Percentiles rank a stretch among this genome's conserved stretches.
phyloP scores from a whole-genome alignment of 805 yeast species.

The Teunomyces aglyptinius region DNA sequence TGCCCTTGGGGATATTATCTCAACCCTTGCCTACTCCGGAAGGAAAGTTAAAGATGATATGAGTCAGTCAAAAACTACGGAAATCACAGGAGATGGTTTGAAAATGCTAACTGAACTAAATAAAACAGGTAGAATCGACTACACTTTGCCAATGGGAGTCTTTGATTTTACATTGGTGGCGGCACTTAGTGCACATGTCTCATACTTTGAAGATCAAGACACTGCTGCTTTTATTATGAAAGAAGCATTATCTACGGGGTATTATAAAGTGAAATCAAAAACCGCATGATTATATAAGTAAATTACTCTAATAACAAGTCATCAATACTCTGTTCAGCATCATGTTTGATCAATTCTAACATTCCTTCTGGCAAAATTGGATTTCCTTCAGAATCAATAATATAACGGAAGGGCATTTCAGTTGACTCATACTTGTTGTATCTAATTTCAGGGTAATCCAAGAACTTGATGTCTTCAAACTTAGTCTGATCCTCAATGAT shows the following conservation, averaged over 20 bases:
- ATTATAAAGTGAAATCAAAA: slow-evolving; percentile 20
- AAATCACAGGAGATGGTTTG: slow-evolving; percentile 28
- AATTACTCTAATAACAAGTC: slow-evolving; percentile 51
- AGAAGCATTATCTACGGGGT: slow-evolving; percentile 43
- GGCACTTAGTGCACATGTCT: slow-evolving; percentile 84
- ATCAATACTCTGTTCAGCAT: slow-evolving; percentile 79
- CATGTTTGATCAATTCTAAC: slow-evolving; percentile 80
- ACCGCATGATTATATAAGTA: slow-evolving; percentile 25
- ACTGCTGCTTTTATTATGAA: slow-evolving; percentile 74
- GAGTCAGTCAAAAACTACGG: slow-evolving; percentile 18
- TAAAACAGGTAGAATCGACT: slow-evolving; percentile 77
- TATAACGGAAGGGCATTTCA: slow-evolving; percentile 96
- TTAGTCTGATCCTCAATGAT: slow-evolving; percentile 58
- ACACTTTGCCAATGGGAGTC: slow-evolving; percentile 70
- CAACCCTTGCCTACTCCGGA: slow-evolving; percentile 21
- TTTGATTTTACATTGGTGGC: slow-evolving; percentile 77
- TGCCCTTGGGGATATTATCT: slow-evolving; percentile 41
- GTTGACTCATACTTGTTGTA: slow-evolving; percentile 87
- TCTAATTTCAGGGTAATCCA: slow-evolving; percentile 92
- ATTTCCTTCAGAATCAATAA: slow-evolving; percentile 55
- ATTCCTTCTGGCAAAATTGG: slow-evolving; percentile 93
- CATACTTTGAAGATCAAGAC: slow-evolving; percentile 84
- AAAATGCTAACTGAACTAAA: slow-evolving; percentile 50
- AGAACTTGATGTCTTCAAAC: slow-evolving; percentile 75
- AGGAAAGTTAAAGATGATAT: slow-evolving; percentile 12